Conservation (phyloP, 306 rosid species). For the Begonia fuchsioides region DNA sequence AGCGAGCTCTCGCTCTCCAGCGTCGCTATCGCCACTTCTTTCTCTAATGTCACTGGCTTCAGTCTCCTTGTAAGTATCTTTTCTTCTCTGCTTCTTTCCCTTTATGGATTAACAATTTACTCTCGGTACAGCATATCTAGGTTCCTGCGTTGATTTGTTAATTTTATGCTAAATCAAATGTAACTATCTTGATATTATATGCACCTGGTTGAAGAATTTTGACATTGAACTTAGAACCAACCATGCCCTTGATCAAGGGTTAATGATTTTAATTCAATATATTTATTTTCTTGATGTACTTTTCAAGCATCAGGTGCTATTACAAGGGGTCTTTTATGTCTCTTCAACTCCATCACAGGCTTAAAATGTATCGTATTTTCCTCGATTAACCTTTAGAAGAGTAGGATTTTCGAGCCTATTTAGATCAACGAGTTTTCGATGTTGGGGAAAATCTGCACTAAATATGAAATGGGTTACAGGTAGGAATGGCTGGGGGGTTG, state of each 20-base stretch:
- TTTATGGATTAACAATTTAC: background rate
- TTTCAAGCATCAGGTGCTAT: background rate
- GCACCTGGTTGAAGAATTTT: no score
- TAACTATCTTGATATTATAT: no score
- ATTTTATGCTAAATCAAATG: no score
- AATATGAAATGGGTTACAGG: slow-evolving; percentile 6
- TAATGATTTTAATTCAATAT: no score
- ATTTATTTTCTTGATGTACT: background rate
- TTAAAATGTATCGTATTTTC: background rate
- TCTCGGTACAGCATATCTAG: no score
- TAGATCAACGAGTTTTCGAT: background rate
- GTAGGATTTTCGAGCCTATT: background rate
- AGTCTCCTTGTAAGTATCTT: slow-evolving; percentile 25
- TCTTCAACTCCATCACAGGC: background rate
- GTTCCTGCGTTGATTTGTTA: no score
- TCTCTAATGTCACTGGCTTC: slow-evolving; percentile 31
- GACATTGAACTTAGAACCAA: no score
- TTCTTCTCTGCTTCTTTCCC: background rate
- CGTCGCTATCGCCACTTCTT: slow-evolving; percentile 35
- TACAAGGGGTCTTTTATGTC: background rate
- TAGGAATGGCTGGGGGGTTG: slow-evolving; percentile 26
- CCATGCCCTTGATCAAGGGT: no score
- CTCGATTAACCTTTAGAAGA: no score
- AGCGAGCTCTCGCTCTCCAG: slow-evolving; percentile 38
- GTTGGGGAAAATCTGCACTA: background rate